Evolutionary conservation across 208 protist genomes (phyloP), one percentile per base, ranked within the genome.

Genomic region (Acanthamoeba royreba): DNA sequence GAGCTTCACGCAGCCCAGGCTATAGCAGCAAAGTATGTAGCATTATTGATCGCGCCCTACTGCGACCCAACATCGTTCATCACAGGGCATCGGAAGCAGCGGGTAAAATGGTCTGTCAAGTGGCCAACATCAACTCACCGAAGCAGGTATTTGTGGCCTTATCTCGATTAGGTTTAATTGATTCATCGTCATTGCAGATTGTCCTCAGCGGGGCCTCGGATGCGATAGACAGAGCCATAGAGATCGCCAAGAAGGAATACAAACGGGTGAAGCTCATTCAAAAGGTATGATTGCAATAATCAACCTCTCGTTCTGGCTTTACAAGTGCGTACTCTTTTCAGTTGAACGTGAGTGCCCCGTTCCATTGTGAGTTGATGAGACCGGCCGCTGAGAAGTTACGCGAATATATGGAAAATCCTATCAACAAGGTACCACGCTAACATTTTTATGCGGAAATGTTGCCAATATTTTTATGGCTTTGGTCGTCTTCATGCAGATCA

Each of bases 71-170:
- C 19, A 28, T 77, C 43, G 35, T 38, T 11, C 63, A 8, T 28
- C 43, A n/a, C 31, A 79, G 69, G 31, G 31, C 38, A 1, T 43
- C 69, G 40, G 69, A 46, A n/a, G 81, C 52, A 38, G 47, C 86
- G 38, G 49, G 35, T 42, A 42, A 42, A 31, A 47, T 77, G 3
- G 43, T 38, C 2, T 92, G 86, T 25, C 58, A 92, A 25, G 61
- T 92, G 61, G 52, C 86, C 61, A 92, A 92, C 42, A 92, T 92
- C 86, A 92, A 92, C 49, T 79, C 58, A 4, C 86, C 86, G n/a
- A 92, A 66, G 35, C 86, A 92, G 40, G 86, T 47, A 43, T n/a
- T 8, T 49, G 11, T 1, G 11, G 28, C 25, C 2, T 83, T 87
- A 4, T 13, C 33, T 38, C 86, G 69, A 47, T 15, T 31, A 1